These are phyloP conservation scores for Filosporella fistucella DNA, from an alignment of 495 filamentous ascomycete genomes.

Conservation along the genomic window DNA sequence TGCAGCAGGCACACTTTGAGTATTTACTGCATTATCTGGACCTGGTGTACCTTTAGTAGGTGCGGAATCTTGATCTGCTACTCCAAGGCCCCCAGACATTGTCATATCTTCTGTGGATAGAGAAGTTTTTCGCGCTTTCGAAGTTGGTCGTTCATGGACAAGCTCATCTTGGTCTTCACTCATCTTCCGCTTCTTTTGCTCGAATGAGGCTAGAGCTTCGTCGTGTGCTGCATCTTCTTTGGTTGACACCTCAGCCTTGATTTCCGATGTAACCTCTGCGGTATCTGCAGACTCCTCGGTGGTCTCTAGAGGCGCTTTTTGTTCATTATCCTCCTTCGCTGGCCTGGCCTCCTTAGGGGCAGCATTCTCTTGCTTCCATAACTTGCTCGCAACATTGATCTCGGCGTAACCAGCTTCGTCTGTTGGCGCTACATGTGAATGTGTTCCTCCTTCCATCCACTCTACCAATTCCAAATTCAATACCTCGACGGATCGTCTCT, in stretches of 20 bases:
- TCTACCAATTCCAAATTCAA: constrained; percentile 72
- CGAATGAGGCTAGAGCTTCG: constrained; percentile 34
- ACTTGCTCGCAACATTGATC: constrained; percentile 66
- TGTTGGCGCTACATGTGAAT: constrained; percentile 67
- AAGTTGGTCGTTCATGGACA: constrained; percentile 22
- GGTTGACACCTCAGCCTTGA: background rate
- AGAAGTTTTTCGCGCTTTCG: constrained; percentile 27
- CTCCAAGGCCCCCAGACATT: constrained; percentile 49
- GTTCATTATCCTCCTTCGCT: background rate
- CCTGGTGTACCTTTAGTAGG: constrained; percentile 7
- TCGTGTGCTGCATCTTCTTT: constrained; percentile 25
- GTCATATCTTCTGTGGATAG: constrained; percentile 26
- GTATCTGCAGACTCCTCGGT: background rate
- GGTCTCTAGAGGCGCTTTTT: background rate
- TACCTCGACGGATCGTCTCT: constrained; percentile 73
- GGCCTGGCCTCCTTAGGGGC: too few relatives aligned
- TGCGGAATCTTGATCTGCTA: constrained; percentile 21
- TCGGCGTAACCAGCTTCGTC: constrained; percentile 68
- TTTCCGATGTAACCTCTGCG: background rate
- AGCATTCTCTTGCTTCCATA: constrained; percentile 45
- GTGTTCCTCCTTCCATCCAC: constrained; percentile 81
- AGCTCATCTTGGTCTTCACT: constrained; percentile 30
- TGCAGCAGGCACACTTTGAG: background rate
- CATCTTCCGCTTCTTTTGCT: constrained; percentile 41
- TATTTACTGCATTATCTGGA: background rate